Evolutionary conservation across 331 rosid species (phyloP).

Genomic region (Cydonia oblonga): DNA sequence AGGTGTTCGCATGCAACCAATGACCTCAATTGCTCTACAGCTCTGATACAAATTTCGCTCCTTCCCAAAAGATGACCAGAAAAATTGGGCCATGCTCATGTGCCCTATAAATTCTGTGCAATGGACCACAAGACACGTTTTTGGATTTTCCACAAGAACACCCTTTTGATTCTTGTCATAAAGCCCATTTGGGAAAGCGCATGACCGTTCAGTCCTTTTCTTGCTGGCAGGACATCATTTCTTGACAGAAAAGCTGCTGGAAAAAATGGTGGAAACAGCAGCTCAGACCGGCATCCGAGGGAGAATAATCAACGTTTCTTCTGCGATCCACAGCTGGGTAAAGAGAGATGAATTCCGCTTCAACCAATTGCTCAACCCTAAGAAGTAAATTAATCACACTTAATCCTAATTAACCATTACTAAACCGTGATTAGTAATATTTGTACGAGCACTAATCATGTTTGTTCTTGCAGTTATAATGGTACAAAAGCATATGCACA

Average conservation of each 20-base stretch:
- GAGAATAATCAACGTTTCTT: slow-evolving; percentile 79
- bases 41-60: too few relatives aligned
- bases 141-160: neutral
- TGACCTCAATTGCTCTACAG: neutral
- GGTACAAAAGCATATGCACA: slow-evolving; percentile 84
- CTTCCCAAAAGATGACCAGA: neutral
- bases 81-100: neutral
- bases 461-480: slow-evolving; percentile 53
- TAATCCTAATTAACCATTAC: neutral
- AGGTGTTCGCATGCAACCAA: neutral
- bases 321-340: slow-evolving; percentile 83
- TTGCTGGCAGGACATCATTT: slow-evolving; percentile 64
- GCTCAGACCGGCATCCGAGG: slow-evolving; percentile 71
- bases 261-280: slow-evolving; percentile 80
- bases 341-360: slow-evolving; percentile 53
- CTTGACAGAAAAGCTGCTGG: slow-evolving; percentile 67
- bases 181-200: neutral
- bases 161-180: neutral
- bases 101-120: neutral
- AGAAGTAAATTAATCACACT: slow-evolving; percentile 28
- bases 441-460: neutral
- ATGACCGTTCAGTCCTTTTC: neutral
- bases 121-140: neutral
- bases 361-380: slow-evolving; percentile 58
- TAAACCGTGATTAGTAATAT: neutral